A percentile compares a stretch with the other conserved stretches of the same genome.
These are phyloP conservation scores for Corrigiola litoralis DNA, from an alignment of 179 eudicot genomes.

Conservation along the genomic window DNA sequence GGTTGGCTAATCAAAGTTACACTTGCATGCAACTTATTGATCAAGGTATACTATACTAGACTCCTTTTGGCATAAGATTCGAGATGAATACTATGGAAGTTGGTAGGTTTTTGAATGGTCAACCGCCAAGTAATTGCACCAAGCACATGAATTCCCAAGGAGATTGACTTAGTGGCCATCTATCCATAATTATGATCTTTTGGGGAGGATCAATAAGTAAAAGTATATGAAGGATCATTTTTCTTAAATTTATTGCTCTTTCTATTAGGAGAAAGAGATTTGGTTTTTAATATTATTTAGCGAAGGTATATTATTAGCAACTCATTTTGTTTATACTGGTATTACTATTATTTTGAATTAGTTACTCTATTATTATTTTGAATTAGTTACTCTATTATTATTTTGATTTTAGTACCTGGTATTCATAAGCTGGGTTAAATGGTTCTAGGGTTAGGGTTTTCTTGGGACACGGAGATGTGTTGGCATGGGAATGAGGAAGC, in stretches of 20 bases:
- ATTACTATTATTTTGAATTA: neutral
- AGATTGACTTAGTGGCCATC: neutral
- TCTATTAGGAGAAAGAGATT: constrained; percentile 5
- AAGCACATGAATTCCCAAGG: constrained; percentile 9
- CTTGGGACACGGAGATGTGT: constrained; percentile 3
- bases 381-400: neutral
- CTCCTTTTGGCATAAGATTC: neutral
- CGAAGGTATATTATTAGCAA: neutral
- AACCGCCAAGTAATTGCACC: constrained; percentile 13
- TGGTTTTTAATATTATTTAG: neutral
- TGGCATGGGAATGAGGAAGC: constrained; percentile 18
- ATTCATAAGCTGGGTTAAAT: neutral
- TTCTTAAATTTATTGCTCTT: neutral
- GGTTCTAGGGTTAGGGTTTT: constrained; percentile 27
- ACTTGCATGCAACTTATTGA: constrained; percentile 8
- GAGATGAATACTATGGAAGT: neutral
- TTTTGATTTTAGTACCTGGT: neutral
- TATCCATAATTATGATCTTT: neutral
- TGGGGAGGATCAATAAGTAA: neutral
- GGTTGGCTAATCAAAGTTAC: neutral
- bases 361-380: neutral
- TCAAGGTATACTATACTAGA: neutral
- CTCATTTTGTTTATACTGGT: constrained; percentile 5
- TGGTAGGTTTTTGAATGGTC: constrained; percentile 9
- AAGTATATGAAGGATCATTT: constrained; percentile 5